phyloP scores from a whole-genome alignment of 2,329 filamentous ascomycete species.

The Cephalotrichum gorgonifer region DNA sequence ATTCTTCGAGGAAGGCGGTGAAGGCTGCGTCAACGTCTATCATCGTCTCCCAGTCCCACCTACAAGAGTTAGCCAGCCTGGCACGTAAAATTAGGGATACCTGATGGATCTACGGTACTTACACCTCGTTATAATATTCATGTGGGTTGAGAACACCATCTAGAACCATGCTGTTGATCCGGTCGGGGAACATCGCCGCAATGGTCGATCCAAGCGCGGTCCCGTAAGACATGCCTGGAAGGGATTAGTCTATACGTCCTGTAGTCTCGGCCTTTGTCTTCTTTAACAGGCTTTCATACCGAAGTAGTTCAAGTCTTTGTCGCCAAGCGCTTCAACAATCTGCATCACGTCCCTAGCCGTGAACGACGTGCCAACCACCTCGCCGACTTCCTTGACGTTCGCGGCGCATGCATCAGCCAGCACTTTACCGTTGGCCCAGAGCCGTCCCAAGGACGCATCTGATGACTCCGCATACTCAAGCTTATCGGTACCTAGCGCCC shows the following conservation, averaged over 20 bases:
- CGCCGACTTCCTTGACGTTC: constrained; percentile 17
- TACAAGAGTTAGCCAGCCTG: too few relatives aligned
- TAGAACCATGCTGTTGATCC: constrained; percentile 19
- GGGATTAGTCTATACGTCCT: not conserved
- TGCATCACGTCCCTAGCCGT: constrained; percentile 31
- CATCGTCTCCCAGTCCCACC: constrained; percentile 15
- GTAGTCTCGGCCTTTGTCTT: constrained; percentile 18
- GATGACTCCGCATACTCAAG: constrained; percentile 5
- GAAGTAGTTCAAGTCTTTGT: constrained; percentile 28
- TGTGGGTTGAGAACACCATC: constrained; percentile 20
- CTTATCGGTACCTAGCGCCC: not conserved
- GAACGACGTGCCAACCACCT: constrained; percentile 30
- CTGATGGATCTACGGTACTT: not conserved
- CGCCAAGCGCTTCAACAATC: constrained; percentile 30
- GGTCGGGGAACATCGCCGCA: constrained; percentile 28
- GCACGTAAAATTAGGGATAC: not conserved
- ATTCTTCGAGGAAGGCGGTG: constrained; percentile 13
- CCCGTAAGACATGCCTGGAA: constrained; percentile 24
- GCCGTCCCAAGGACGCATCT: constrained; percentile 10
- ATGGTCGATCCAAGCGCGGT: constrained; percentile 24
- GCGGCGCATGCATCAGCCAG: constrained; percentile 12
- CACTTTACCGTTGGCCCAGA: constrained; percentile 14
- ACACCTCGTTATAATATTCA: constrained; percentile 18
- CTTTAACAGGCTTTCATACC: constrained; percentile 9
- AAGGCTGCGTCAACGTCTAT: constrained; percentile 16